A percentile compares a stretch with the other conserved stretches of the same genome.
Conservation (phyloP, 345 rosid species). For the Brassica cretica region DNA sequence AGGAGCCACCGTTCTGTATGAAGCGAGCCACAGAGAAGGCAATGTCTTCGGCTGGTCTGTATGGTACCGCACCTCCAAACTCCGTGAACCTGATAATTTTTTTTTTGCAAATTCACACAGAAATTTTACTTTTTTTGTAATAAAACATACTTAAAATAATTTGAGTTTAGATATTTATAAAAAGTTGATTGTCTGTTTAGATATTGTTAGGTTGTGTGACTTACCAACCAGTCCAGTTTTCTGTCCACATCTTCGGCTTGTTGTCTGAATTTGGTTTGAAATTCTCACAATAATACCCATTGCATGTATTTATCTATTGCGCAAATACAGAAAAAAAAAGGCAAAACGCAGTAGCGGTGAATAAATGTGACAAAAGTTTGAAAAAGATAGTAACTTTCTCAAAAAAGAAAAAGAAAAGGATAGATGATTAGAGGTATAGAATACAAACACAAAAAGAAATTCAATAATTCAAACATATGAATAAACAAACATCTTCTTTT, state of each 20-base stretch:
- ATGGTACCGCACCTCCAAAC: conserved; percentile 72
- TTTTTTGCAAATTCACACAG: conserved; percentile 10
- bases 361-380: not conserved
- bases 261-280: conserved; percentile 62
- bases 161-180: not conserved
- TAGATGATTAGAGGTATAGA: not conserved
- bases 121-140: not conserved
- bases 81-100: conserved; percentile 53
- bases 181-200: not conserved
- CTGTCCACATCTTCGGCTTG: conserved; percentile 95
- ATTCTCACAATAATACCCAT: conserved; percentile 82
- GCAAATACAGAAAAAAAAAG: not conserved
- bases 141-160: not conserved
- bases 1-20: conserved; percentile 80
- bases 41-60: conserved; percentile 83
- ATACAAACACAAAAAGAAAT: not conserved
- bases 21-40: conserved; percentile 83
- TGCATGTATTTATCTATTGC: conserved; percentile 76
- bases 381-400: not conserved
- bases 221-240: conserved; percentile 96
- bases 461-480: not conserved
- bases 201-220: conserved; percentile 13
- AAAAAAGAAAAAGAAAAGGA: not conserved
- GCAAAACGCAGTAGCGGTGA: conserved; percentile 1
- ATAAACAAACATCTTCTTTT: conserved; percentile 14